Evolutionary conservation across 2,329 filamentous ascomycete genomes (phyloP).

Genomic region (Colletotrichum sp.): DNA sequence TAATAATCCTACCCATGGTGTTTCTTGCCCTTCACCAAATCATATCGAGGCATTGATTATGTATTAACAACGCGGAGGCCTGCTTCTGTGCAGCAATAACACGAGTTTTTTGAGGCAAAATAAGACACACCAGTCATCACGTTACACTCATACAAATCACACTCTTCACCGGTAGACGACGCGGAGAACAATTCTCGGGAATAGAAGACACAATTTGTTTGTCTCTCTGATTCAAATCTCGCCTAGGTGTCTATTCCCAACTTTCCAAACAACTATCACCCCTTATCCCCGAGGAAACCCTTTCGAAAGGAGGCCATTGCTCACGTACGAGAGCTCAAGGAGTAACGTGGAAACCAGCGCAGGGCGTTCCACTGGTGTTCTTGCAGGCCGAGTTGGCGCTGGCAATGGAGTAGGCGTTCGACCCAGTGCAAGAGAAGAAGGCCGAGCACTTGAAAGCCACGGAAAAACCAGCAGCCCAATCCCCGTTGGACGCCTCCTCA

Average conservation of each 20-base stretch:
- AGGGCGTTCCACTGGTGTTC: background rate
- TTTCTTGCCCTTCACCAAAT: fast-evolving
- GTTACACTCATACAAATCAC: background rate
- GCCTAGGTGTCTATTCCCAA: fast-evolving
- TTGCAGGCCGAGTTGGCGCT: background rate
- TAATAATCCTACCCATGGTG: fast-evolving
- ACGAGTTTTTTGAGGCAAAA: background rate
- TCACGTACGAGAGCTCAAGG: background rate
- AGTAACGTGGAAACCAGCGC: background rate
- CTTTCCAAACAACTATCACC: fast-evolving
- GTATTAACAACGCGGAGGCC: background rate
- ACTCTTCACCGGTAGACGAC: background rate
- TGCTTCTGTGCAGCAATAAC: background rate
- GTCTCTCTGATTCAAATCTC: fast-evolving
- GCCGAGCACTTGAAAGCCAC: background rate
- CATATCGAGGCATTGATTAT: background rate
- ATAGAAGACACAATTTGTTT: background rate
- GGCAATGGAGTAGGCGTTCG: background rate
- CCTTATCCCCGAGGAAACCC: fast-evolving
- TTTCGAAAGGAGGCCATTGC: background rate
- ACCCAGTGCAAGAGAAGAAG: background rate
- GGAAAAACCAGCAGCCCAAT: background rate
- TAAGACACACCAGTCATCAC: fast-evolving
- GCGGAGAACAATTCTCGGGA: fast-evolving
- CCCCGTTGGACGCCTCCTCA: background rate